A percentile compares a stretch with the other conserved stretches of the same genome.
These are phyloP conservation scores for Ceratorhiza oryzae-sativae DNA, from an alignment of 1,284 basidiomycete genomes.

Conservation along the genomic window DNA sequence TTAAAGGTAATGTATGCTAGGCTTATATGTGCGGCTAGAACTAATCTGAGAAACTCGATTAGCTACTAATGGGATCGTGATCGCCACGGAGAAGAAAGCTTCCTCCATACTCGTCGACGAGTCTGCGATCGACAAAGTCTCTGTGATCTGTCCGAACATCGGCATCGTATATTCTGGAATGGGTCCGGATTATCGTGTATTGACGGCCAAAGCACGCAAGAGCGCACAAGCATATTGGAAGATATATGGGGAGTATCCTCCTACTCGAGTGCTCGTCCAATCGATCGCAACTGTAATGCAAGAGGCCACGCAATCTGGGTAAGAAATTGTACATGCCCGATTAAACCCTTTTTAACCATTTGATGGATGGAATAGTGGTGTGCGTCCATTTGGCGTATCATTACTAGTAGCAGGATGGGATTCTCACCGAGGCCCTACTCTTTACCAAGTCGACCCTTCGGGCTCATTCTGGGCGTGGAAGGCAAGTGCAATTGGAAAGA, in stretches of 20 bases:
- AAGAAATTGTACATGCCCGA: constrained; percentile 49
- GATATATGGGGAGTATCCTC: constrained; percentile 99
- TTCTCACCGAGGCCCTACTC: constrained; percentile 84
- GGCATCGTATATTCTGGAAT: constrained; percentile 99
- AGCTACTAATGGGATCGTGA: constrained; percentile 99
- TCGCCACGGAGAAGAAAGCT: constrained; percentile 99
- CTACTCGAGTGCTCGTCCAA: constrained; percentile 93
- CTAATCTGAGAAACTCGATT: constrained; percentile 42
- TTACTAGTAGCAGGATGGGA: constrained; percentile 98
- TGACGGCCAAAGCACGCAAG: constrained; percentile 94
- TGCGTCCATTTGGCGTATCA: constrained; percentile 97
- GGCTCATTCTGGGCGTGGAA: constrained; percentile 99
- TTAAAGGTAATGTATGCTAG: constrained; percentile 76
- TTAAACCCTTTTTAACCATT: background rate
- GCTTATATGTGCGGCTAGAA: background rate
- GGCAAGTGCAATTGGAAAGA: constrained; percentile 98
- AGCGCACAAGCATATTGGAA: constrained; percentile 99
- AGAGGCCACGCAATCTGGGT: constrained; percentile 98
- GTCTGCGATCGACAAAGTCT: constrained; percentile 96
- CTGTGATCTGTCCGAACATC: constrained; percentile 96
- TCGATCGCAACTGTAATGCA: constrained; percentile 99
- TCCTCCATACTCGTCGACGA: constrained; percentile 98
- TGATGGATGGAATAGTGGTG: constrained; percentile 69
- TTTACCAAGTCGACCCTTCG: constrained; percentile 99
- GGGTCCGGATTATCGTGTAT: constrained; percentile 97